Base-by-base conservation (phyloP, 108 stramenopile species). In the Skeletonema costatum region DNA sequence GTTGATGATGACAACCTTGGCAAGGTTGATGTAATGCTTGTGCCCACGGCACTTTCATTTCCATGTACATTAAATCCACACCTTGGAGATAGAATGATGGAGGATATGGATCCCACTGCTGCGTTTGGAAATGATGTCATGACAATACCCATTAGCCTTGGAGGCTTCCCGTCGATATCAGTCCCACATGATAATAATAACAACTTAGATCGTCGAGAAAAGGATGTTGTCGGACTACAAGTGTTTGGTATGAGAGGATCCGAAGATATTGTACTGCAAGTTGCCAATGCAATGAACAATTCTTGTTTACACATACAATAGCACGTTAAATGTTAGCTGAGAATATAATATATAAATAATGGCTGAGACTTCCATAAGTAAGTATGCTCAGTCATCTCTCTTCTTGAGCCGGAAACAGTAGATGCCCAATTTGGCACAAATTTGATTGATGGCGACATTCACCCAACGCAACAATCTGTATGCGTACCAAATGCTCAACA, bases 91-190 rank as follows among this genome's bases (percentile, higher is more conserved):
- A 70, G 31, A 31, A 21, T 33, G 12, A 31, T 75, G 8, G 29
- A 75, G 32, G 65, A 44, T 17, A 38, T 81, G 6, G 88, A 92
- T 75, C 76, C 80, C 30, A 96, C 91, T 10, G 81, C 74, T 35
- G 93, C 87, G 69, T 90, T 96, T 81, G 90, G 90, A 19, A 97
- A 96, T 83, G 97, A 97, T 77, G 81, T 95, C 67, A 94, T 97
- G 94, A 97, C 97, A 25, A 88, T 96, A 39, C 94, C 94, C 1
- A 81, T 91, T 39, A 94, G 89, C 70, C 75, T 97, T 36, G 92
- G 89, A 32, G 94, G 95, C 10, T 84, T 95, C 17, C 95, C 95
- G 16, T 87, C 92, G 16, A 70, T 94, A 38, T 88, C 89, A n/a
- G 83, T 96, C 13, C 93, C 95, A 16, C 66, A 35, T 62, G 33